Evolutionary conservation across 2,329 filamentous ascomycete genomes (phyloP), one percentile per base, ranked within the genome.

Genomic region (Colletotrichum trifolii): DNA sequence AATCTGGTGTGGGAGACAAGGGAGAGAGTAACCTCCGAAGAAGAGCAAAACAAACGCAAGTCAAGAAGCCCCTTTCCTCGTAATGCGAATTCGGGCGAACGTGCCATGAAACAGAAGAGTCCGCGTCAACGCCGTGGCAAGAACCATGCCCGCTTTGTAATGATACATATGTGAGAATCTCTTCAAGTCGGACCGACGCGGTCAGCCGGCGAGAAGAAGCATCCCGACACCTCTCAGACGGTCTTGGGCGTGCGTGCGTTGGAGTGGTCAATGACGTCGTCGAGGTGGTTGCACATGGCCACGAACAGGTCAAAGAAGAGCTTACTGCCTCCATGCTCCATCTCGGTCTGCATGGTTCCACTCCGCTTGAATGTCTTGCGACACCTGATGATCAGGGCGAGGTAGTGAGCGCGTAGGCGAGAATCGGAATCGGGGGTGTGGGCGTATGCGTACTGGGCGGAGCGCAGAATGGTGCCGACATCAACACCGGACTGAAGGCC

Each of bases 291-390:
- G 86, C 93, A 97, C 91, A 97, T 92, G 74, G 94, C 94, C 77
- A 97, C 94, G 80, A 97, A 98, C 80, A 98, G 85, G 86, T 97
- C 94, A 83, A 98, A 98, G 87, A 96, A 97, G 82, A 97, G 86
- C 86, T 94, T 94, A 82, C 88, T 86, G 75, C 83, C 94, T 78
- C 94, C 94, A 80, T 89, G 89, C 85, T 97, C 93, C 94, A 98
- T 97, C 85, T 97, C 94, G 83, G 92, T 91, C 87, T 97, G 94
- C 94, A 97, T 97, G 80, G 94, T 97, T 81, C 94, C 94, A 84
- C 94, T 97, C 82, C 92, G 90, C 90, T 97, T 97, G 81, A 98
- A 97, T 75, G 93, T 97, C 85, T 94, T 94, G 80, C 95, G 93
- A 86, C 92, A 95, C 84, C 94, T 91, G 85, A 97, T 97, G 81